Conservation (phyloP, 345 rosid genomes). For the Hypericum androsaemum region DNA sequence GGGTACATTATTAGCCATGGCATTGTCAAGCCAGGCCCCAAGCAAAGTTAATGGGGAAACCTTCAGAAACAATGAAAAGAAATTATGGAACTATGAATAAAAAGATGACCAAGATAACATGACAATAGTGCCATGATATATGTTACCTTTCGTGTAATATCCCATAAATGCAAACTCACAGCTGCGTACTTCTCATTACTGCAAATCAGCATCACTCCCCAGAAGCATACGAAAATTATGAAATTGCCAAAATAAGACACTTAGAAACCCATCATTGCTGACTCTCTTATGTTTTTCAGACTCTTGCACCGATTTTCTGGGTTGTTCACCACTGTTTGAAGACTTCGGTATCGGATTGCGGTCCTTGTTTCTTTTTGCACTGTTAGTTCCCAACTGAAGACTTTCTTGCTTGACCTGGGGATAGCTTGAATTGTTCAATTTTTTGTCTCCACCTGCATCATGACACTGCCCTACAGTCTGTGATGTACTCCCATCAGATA, state of each 20-base stretch:
- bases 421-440: conserved; percentile 30
- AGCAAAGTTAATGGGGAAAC: conserved; percentile 92
- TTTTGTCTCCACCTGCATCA: conserved; percentile 31
- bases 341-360: conserved; percentile 44
- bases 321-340: conserved; percentile 64
- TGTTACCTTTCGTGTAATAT: conserved; percentile 67
- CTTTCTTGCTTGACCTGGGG: conserved; percentile 47
- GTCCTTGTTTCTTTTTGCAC: conserved; percentile 39
- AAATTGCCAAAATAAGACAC: conserved; percentile 89
- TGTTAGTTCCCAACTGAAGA: conserved; percentile 47
- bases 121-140: conserved; percentile 7
- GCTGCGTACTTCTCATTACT: conserved; percentile 91
- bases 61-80: conserved; percentile 22
- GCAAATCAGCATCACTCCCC: conserved; percentile 89
- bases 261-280: conserved; percentile 62
- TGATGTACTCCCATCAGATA: conserved; percentile 41
- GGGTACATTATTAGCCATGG: conserved; percentile 97
- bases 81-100: neutral
- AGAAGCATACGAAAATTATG: conserved; percentile 94
- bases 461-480: conserved; percentile 35
- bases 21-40: conserved; percentile 96
- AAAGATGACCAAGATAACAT: conserved; percentile 3
- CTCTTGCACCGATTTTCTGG: conserved; percentile 60
- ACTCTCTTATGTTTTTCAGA: conserved; percentile 69
- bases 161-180: conserved; percentile 94